A percentile compares a stretch with the other conserved stretches of the same genome.
Evolutionary conservation across 2,329 filamentous ascomycete species (phyloP).

Genomic region (Penicillium digitatum): DNA sequence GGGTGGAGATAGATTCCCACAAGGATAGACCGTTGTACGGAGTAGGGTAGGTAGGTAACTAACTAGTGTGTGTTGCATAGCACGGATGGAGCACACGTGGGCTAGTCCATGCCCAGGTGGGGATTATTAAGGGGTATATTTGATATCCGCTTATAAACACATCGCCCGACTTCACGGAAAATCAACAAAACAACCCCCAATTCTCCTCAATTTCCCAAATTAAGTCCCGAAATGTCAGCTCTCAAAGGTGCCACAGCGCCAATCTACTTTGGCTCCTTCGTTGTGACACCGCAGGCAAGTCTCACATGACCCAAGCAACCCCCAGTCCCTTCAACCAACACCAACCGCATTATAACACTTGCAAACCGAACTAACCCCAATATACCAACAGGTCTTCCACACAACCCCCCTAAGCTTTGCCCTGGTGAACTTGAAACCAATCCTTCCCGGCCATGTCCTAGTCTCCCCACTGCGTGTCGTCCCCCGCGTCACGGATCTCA

Average conservation of each 20-base stretch:
- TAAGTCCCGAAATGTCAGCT: slow-evolving; percentile 23
- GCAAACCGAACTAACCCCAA: neutral
- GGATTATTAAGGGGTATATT: too few relatives aligned
- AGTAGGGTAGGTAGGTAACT: too few relatives aligned
- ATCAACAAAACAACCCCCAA: neutral
- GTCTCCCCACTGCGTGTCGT: slow-evolving; percentile 71
- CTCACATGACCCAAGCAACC: neutral
- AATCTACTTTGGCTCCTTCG: slow-evolving; percentile 70
- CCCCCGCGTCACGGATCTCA: slow-evolving; percentile 71
- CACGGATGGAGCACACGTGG: too few relatives aligned
- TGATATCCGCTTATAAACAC: slow-evolving; percentile 7
- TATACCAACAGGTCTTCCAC: slow-evolving; percentile 70
- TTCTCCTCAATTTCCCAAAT: neutral
- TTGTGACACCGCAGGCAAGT: slow-evolving; percentile 68
- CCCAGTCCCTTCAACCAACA: slow-evolving; percentile 1
- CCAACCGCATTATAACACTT: neutral
- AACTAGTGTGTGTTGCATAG: too few relatives aligned
- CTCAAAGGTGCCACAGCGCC: slow-evolving; percentile 30
- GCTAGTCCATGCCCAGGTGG: too few relatives aligned
- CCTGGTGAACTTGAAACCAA: slow-evolving; percentile 90
- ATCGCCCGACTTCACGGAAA: slow-evolving; percentile 1
- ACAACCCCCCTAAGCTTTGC: slow-evolving; percentile 75
- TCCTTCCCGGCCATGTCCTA: slow-evolving; percentile 89
- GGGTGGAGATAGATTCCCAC: too few relatives aligned
- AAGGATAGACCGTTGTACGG: too few relatives aligned